These are phyloP conservation scores for Limtongia smithiae DNA, from an alignment of 805 yeast genomes.

Conservation along the genomic window DNA sequence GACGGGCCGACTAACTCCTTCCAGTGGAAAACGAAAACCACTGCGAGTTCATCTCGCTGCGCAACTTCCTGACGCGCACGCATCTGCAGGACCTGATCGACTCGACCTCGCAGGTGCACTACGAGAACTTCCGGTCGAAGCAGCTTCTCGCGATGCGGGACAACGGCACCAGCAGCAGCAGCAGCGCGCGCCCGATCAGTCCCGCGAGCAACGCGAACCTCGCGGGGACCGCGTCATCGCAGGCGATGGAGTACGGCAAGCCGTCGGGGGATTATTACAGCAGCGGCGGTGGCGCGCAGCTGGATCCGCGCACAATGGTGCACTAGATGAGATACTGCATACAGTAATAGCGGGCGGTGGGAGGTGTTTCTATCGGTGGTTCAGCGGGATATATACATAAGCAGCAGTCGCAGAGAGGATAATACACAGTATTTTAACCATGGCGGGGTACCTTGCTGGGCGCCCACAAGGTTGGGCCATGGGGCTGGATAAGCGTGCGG, in stretches of 20 bases:
- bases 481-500: too few species aligned
- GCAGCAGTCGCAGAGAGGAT: too few species aligned
- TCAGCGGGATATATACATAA: too few species aligned
- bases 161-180: slow-evolving; percentile 39
- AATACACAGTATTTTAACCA: too few species aligned
- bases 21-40: slow-evolving; percentile 87
- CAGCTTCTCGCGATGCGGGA: slow-evolving; percentile 93
- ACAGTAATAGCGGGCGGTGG: too few species aligned
- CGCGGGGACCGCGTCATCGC: background rate
- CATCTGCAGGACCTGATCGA: slow-evolving; percentile 95
- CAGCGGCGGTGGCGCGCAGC: slow-evolving; percentile 5
- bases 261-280: background rate
- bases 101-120: slow-evolving; percentile 80
- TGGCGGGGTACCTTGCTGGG: too few species aligned
- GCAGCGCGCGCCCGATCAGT: slow-evolving; percentile 15
- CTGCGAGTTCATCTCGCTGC: slow-evolving; percentile 90
- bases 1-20: background rate
- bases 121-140: slow-evolving; percentile 88
- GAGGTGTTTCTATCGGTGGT: too few species aligned
- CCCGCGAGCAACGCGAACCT: slow-evolving; percentile 6
- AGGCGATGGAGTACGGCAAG: too few species aligned
- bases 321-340: background rate
- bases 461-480: too few species aligned
- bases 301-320: slow-evolving; percentile 8
- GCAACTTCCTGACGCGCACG: slow-evolving; percentile 92